Conservation (phyloP, 179 eudicot species). For the Sideroxylon spinosum region DNA sequence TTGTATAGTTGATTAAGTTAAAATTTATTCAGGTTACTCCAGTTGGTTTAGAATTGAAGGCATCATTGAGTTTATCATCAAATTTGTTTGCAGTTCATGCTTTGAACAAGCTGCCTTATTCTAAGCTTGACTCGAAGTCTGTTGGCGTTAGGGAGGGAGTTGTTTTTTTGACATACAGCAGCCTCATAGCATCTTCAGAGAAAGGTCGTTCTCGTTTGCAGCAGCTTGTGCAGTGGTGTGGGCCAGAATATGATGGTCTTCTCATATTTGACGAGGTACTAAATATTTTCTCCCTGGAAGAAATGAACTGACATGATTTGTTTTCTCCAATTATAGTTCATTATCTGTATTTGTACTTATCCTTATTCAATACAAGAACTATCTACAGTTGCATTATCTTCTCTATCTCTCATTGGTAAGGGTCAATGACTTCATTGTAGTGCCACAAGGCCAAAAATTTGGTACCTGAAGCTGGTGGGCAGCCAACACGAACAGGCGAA, state of each 20-base stretch:
- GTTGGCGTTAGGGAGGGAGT: slow-evolving; percentile 94
- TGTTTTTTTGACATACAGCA: slow-evolving; percentile 87
- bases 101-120: slow-evolving; percentile 92
- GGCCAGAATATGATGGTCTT: slow-evolving; percentile 77
- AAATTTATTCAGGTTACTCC: neutral
- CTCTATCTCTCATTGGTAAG: slow-evolving; percentile 12
- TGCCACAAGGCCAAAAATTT: slow-evolving; percentile 98
- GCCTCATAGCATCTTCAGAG: slow-evolving; percentile 99
- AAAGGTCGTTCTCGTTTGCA: slow-evolving; percentile 89
- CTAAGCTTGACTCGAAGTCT: slow-evolving; percentile 92
- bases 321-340: neutral
- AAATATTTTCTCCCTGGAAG: slow-evolving; percentile 9
- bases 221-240: slow-evolving; percentile 98
- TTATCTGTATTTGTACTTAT: neutral
- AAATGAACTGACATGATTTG: slow-evolving; percentile 3
- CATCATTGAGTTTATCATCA: slow-evolving; percentile 1
- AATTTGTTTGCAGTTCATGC: slow-evolving; percentile 76
- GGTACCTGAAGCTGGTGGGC: slow-evolving; percentile 98
- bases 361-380: neutral
- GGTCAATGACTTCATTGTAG: slow-evolving; percentile 35
- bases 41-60: slow-evolving; percentile 4
- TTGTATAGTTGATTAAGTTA: neutral
- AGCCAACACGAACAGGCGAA: slow-evolving; percentile 96
- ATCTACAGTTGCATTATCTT: neutral
- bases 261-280: slow-evolving; percentile 93